Evolutionary conservation across 352 stramenopile species (phyloP).

Genomic region (Pythium myriotylum): DNA sequence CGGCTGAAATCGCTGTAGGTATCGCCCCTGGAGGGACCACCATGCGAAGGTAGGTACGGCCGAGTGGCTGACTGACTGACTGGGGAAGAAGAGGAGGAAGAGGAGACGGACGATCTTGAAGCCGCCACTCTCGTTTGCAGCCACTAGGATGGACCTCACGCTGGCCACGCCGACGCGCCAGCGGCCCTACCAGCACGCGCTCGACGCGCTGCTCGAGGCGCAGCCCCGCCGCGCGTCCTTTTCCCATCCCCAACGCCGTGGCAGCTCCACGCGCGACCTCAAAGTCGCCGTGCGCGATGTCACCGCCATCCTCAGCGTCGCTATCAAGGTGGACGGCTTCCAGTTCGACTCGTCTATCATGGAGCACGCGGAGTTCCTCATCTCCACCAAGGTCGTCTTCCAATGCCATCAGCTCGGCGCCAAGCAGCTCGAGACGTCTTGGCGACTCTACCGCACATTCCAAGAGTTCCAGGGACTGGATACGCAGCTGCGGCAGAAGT

Average conservation of each 20-base stretch:
- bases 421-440: conserved; percentile 56
- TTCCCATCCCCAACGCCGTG: conserved; percentile 4
- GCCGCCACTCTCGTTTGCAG: background rate
- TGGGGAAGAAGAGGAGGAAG: background rate
- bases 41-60: background rate
- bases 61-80: conserved; percentile 21
- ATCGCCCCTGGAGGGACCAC: background rate
- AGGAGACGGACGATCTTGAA: background rate
- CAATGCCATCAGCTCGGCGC: conserved; percentile 58
- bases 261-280: conserved; percentile 15
- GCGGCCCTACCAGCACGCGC: conserved; percentile 18
- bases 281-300: conserved; percentile 57
- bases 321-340: conserved; percentile 57
- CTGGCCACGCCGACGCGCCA: conserved; percentile 19
- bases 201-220: conserved; percentile 18
- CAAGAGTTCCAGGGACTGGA: conserved; percentile 78
- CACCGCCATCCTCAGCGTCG: conserved; percentile 63
- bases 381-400: conserved; percentile 67
- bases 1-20: conserved; percentile 2
- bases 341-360: conserved; percentile 80
- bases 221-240: conserved; percentile 17
- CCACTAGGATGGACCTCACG: conserved; percentile 7
- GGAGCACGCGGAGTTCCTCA: conserved; percentile 75
- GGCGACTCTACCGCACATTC: conserved; percentile 70
- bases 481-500: conserved; percentile 61